Conservation (phyloP, 2,329 filamentous ascomycete genomes). For the Tolypocladium tundrense region DNA sequence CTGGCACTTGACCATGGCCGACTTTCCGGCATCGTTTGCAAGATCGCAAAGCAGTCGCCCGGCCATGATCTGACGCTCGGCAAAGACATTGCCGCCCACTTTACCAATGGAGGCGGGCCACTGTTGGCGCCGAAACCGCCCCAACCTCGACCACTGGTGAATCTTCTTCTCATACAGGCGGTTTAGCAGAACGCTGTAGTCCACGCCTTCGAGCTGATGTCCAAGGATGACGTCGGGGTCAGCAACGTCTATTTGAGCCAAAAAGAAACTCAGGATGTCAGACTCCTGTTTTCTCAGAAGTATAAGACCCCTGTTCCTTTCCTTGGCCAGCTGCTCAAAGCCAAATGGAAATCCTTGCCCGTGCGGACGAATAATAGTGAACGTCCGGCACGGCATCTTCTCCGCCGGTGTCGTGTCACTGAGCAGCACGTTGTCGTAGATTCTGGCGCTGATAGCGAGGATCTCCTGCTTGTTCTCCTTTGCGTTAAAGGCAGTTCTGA, state of each 20-base stretch:
- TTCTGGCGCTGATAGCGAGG: slow-evolving; percentile 76
- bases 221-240: slow-evolving; percentile 93
- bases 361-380: slow-evolving; percentile 80
- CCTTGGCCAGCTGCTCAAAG: slow-evolving; percentile 66
- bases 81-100: slow-evolving; percentile 81
- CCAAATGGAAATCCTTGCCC: slow-evolving; percentile 70
- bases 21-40: slow-evolving; percentile 94
- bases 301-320: slow-evolving; percentile 65
- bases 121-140: slow-evolving; percentile 67
- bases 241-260: slow-evolving; percentile 76
- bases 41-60: slow-evolving; percentile 88
- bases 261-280: slow-evolving; percentile 76
- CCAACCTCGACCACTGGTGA: slow-evolving; percentile 88
- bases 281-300: slow-evolving; percentile 76
- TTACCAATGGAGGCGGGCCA: slow-evolving; percentile 87
- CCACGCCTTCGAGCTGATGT: slow-evolving; percentile 93
- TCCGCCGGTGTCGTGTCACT: slow-evolving; percentile 83
- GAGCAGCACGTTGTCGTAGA: slow-evolving; percentile 84
- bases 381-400: slow-evolving; percentile 78
- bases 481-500: slow-evolving; percentile 79
- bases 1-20: slow-evolving; percentile 92
- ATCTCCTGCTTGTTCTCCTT: slow-evolving; percentile 97
- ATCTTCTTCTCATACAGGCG: slow-evolving; percentile 84
- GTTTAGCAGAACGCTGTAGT: slow-evolving; percentile 83
- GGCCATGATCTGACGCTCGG: slow-evolving; percentile 79